Conservation (phyloP, 257 asterid genomes). For the Solanum pennellii region DNA sequence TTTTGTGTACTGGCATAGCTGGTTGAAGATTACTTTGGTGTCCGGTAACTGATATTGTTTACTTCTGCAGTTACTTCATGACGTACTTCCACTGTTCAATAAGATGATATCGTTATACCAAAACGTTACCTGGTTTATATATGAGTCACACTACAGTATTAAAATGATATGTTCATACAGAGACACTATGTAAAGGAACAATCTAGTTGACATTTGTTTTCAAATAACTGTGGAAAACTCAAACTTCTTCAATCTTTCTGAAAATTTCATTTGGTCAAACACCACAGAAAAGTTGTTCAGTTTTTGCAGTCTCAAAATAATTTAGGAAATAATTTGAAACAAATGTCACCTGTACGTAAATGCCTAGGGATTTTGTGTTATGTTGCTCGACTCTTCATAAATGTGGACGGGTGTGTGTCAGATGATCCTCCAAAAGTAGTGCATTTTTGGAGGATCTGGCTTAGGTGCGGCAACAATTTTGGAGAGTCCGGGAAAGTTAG, state of each 20-base stretch:
- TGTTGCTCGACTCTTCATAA: too few species aligned
- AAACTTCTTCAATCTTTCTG: not conserved
- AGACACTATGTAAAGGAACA: not conserved
- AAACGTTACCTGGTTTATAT: not conserved
- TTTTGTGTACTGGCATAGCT: not conserved
- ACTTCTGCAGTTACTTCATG: constrained; percentile 75
- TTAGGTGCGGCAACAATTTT: too few species aligned
- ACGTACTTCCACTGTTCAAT: constrained; percentile 17
- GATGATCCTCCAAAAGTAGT: too few species aligned
- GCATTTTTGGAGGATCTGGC: too few species aligned
- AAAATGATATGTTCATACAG: not conserved
- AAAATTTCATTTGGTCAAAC: not conserved
- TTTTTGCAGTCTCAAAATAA: not conserved
- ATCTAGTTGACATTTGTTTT: not conserved
- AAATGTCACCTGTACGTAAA: not conserved
- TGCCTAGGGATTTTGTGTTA: not conserved
- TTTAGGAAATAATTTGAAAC: not conserved
- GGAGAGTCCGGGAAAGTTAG: too few species aligned
- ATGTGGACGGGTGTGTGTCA: too few species aligned
- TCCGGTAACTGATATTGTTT: not conserved
- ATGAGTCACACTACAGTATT: not conserved
- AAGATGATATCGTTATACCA: not conserved
- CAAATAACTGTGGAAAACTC: not conserved
- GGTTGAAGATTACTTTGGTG: constrained; percentile 4
- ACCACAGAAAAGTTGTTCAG: not conserved